These are phyloP conservation scores for Candida tetrigidarum DNA, from an alignment of 1,139 yeast species.

Conservation along the genomic window DNA sequence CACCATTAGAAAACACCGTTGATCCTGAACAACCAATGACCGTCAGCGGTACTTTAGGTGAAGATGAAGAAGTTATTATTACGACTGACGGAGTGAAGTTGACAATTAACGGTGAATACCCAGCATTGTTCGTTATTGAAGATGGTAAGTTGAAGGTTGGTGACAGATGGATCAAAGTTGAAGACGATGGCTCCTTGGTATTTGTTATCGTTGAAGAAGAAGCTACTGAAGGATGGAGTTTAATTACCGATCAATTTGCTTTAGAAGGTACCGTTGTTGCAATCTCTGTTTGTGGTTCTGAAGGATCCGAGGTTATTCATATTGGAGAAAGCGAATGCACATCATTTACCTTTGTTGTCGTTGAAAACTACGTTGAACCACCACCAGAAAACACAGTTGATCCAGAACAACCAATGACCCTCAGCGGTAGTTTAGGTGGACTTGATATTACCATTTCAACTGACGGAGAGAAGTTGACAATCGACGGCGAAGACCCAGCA, in stretches of 20 bases:
- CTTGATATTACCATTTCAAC: neutral
- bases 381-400: too few species aligned
- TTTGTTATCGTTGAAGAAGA: neutral
- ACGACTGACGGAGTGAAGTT: neutral
- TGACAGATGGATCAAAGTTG: neutral
- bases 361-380: too few species aligned
- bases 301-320: too few species aligned
- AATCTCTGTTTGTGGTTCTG: neutral
- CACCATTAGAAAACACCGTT: slow-evolving; percentile 2
- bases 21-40: slow-evolving; percentile 2
- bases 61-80: neutral
- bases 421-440: neutral
- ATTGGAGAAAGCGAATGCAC: too few species aligned
- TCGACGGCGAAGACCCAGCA: neutral
- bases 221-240: neutral
- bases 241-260: neutral
- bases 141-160: neutral
- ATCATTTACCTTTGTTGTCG: too few species aligned
- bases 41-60: neutral
- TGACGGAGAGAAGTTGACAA: neutral
- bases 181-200: neutral
- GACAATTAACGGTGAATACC: neutral
- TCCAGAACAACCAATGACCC: too few species aligned
- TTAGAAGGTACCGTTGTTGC: neutral
- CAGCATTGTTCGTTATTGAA: neutral